Evolutionary conservation across 2,329 filamentous ascomycete genomes (phyloP), one percentile per base, ranked within the genome.

Genomic region (Colletotrichum godetiae): DNA sequence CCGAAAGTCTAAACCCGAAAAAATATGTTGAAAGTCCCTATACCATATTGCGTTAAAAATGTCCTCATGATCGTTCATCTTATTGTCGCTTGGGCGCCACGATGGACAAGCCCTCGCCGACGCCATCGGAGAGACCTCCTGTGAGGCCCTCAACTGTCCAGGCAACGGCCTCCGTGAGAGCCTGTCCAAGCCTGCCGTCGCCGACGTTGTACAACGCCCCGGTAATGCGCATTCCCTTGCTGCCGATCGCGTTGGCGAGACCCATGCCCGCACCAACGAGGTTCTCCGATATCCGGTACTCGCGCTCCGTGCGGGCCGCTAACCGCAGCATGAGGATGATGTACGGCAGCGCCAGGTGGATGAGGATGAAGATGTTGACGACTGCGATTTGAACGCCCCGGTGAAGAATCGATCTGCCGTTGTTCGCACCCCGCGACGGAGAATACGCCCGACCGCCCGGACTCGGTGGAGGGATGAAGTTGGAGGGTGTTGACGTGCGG

Each of bases 91-190:
- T 74, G 27, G 68, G 67, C 8, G 67, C 67, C 19, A 74, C 72
- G 19, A 72, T 62, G 19, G 61, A 72, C 29, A 82, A 74, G 10
- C 81, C 81, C 72, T 82, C 80, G 22, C 84, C 82, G 86, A 88
- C 83, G 6, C 93, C 92, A 76, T 94, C 91, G 76, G 91, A 90
- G 55, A 94, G 84, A 0, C 93, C 93, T 15, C 90, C 91, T 2
- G 90, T 87, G 63, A 94, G 83, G 24, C 91, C 89, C 74, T 92
- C 87, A 1, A 93, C 81, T 77, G 90, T 88, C 90, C 92, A 94
- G 3, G 87, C 79, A 3, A 88, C 86, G 11, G 89, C 78, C 37
- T 89, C 88, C 22, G 88, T 85, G 27, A 93, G 79, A 3, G 86
- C 83, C 74, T 90, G 86, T 0, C 91, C 91, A n/a, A 93, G 82